Base-by-base conservation (phyloP, 2,329 filamentous ascomycete species). In the Penicillium sp. region DNA sequence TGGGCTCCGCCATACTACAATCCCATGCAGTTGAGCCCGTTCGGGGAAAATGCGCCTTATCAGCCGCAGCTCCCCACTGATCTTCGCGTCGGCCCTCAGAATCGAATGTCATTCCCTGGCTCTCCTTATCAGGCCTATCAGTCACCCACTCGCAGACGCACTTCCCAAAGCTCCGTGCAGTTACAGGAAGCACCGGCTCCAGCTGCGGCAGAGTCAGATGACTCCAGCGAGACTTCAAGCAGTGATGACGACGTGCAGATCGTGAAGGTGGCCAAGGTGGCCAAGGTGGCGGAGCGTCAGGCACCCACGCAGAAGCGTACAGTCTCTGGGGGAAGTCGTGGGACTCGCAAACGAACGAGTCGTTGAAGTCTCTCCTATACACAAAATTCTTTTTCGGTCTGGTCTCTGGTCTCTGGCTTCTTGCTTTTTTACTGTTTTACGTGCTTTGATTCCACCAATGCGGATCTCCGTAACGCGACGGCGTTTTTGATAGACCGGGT, bases 1-100 rank as follows among this genome's bases (percentile, higher is more conserved):
- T 79, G 74, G 76, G 73, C 68, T 40, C 70, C 71, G 62, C 73
- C 78, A 14, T 65, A 66, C 46, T 67, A 61, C 44, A 62, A 61
- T 34, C 42, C 59, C 3, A 56, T 60, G 62, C 58, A 53, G 22
- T 57, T 63, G 51, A 61, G 64, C 18, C 64, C 69, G 14, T 71
- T 71, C 45, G 32, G 71, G 72, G 24, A 70, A 65, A 45, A 51
- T 61, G 39, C 32, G 22, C 65, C 65, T 10, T 70, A 72, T 31
- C 59, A 62, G 36, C 58, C 64, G 29, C 69, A 68, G 53, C 61
- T 68, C 34, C 66, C 70, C 16, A 50, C 62, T 4, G 74, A 75
- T 58, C 63, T 69, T 43, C 64, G 70, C 22, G 69, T 61, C 41
- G 61, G 62, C 32, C 59, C 63, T 11, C 62, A 61, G n/a, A 60